phyloP scores from a whole-genome alignment of 768 basidiomycete genomes.

The Leccinum longicurvipes region DNA sequence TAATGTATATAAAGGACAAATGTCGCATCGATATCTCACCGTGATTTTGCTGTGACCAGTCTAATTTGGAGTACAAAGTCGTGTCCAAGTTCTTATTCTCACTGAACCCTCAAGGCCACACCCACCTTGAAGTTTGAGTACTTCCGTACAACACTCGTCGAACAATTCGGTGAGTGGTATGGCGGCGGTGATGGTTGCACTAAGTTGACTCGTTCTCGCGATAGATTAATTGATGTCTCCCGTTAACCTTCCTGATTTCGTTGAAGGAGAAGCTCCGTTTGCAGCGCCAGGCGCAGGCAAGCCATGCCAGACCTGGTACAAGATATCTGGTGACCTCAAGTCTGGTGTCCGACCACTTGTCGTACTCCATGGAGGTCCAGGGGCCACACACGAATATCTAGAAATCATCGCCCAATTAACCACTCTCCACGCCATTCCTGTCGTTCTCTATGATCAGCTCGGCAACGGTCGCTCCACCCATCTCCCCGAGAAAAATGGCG shows the following conservation, averaged over 20 bases:
- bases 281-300: slow-evolving; percentile 26
- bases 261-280: slow-evolving; percentile 31
- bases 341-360: slow-evolving; percentile 41
- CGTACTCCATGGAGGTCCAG: slow-evolving; percentile 54
- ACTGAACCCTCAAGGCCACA: background rate
- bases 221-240: slow-evolving; percentile 19
- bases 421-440: slow-evolving; percentile 36
- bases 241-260: slow-evolving; percentile 26
- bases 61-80: background rate
- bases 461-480: slow-evolving; percentile 55
- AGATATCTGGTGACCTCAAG: slow-evolving; percentile 43
- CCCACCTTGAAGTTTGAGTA: background rate
- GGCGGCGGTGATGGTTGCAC: background rate
- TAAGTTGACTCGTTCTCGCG: background rate
- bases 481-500: slow-evolving; percentile 44
- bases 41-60: too few relatives aligned
- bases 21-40: background rate
- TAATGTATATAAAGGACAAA: too few relatives aligned
- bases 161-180: background rate
- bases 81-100: background rate
- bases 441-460: slow-evolving; percentile 56
- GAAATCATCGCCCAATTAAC: slow-evolving; percentile 39
- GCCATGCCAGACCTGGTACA: slow-evolving; percentile 49
- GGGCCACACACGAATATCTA: slow-evolving; percentile 42
- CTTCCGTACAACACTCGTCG: background rate